Conservation (phyloP, 208 protist genomes). For the Wallacemonas sp. region DNA sequence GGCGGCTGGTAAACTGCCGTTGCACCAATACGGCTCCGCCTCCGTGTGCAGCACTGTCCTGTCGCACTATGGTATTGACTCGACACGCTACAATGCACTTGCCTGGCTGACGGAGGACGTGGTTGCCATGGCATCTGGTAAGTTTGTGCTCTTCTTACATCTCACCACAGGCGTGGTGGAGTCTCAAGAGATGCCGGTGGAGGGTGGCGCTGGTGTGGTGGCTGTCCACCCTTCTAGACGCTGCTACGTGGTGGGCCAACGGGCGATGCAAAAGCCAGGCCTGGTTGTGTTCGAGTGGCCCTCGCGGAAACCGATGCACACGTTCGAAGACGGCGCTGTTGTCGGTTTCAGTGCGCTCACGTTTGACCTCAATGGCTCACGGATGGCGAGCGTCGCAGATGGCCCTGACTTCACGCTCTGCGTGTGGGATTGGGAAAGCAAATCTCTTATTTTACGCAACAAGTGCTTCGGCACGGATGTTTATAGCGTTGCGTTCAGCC, state of each 20-base stretch:
- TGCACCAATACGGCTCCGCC: constrained; percentile 69
- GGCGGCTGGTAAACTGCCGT: constrained; percentile 29
- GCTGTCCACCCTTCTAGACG: constrained; percentile 63
- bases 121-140: constrained; percentile 71
- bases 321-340: constrained; percentile 81
- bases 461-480: constrained; percentile 98
- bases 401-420: constrained; percentile 96
- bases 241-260: constrained; percentile 89
- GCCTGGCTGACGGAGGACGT: constrained; percentile 51
- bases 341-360: constrained; percentile 81
- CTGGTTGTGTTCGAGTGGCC: constrained; percentile 88
- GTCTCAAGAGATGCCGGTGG: constrained; percentile 48
- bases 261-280: constrained; percentile 47
- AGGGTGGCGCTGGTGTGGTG: constrained; percentile 61
- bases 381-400: constrained; percentile 94
- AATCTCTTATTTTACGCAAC: constrained; percentile 90
- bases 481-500: constrained; percentile 91
- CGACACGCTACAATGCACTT: constrained; percentile 62
- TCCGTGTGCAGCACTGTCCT: constrained; percentile 35
- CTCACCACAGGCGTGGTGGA: constrained; percentile 47
- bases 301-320: constrained; percentile 37
- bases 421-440: constrained; percentile 95
- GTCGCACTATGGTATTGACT: constrained; percentile 74
- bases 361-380: constrained; percentile 87
- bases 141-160: constrained; percentile 86